Conservation (phyloP, 495 filamentous ascomycete genomes). For the Lophiostoma macrostomum region DNA sequence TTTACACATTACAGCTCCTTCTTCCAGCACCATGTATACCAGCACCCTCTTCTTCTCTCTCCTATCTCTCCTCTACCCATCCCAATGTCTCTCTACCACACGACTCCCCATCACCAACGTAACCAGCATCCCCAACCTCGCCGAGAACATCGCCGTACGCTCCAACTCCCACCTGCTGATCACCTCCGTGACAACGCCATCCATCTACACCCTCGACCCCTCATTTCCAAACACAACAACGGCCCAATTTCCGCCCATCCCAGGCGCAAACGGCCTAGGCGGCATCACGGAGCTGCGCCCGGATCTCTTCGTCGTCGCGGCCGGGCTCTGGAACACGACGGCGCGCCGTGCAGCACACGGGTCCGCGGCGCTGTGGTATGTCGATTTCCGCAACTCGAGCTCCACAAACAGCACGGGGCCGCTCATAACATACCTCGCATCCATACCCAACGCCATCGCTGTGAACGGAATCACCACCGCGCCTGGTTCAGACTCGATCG, state of each 20-base stretch:
- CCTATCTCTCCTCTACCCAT: no score
- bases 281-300: background rate
- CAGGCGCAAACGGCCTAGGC: background rate
- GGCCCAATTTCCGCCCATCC: background rate
- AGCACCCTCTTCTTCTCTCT: no score
- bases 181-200: background rate
- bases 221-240: background rate
- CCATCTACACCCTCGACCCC: conserved; percentile 1
- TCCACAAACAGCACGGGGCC: no score
- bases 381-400: background rate
- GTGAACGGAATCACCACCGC: background rate
- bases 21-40: no score
- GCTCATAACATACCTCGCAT: background rate
- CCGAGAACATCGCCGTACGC: conserved; percentile 3
- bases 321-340: background rate
- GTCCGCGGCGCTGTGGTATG: background rate
- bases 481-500: background rate
- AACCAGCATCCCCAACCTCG: background rate
- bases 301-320: background rate
- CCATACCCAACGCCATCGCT: background rate
- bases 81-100: no score
- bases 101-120: background rate
- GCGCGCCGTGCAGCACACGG: background rate
- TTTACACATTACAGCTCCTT: no score
- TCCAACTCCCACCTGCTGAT: background rate